These are phyloP conservation scores for Ceratonia siliqua DNA, from an alignment of 306 rosid species.

Conservation along the genomic window DNA sequence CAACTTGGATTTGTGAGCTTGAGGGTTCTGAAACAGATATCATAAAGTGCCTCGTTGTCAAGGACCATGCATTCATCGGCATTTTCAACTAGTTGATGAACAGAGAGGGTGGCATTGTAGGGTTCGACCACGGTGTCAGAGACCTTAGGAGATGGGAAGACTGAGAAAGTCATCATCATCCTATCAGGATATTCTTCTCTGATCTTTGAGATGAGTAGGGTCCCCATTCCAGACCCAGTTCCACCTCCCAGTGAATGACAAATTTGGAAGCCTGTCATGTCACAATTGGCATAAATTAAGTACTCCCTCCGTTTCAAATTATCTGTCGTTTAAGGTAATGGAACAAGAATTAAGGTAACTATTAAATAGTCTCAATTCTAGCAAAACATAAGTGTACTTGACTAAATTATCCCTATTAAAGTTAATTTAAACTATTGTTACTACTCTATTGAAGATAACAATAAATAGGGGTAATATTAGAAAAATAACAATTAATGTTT, in stretches of 20 bases:
- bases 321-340: too few species aligned
- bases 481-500: too few species aligned
- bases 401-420: too few species aligned
- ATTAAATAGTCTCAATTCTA: too few species aligned
- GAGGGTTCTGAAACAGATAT: slow-evolving; percentile 87
- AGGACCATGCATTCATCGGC: too few species aligned
- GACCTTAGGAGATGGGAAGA: too few species aligned
- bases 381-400: too few species aligned
- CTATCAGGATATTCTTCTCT: slow-evolving; percentile 95
- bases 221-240: slow-evolving; percentile 96
- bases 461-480: too few species aligned
- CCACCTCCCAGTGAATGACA: slow-evolving; percentile 97
- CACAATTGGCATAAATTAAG: not conserved
- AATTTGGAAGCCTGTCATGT: slow-evolving; percentile 73
- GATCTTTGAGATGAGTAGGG: slow-evolving; percentile 83
- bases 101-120: slow-evolving; percentile 87
- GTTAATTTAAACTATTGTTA: too few species aligned
- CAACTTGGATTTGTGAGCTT: slow-evolving; percentile 94
- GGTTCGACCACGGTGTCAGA: slow-evolving; percentile 96
- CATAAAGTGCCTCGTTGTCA: slow-evolving; percentile 89
- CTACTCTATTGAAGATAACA: too few species aligned
- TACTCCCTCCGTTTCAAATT: too few species aligned
- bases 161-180: slow-evolving; percentile 94
- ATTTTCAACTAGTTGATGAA: slow-evolving; percentile 84
- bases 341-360: too few species aligned